Evolutionary conservation across 768 basidiomycete species (phyloP), one percentile per base, ranked within the genome.

Genomic region (Lactarius sanguifluus): DNA sequence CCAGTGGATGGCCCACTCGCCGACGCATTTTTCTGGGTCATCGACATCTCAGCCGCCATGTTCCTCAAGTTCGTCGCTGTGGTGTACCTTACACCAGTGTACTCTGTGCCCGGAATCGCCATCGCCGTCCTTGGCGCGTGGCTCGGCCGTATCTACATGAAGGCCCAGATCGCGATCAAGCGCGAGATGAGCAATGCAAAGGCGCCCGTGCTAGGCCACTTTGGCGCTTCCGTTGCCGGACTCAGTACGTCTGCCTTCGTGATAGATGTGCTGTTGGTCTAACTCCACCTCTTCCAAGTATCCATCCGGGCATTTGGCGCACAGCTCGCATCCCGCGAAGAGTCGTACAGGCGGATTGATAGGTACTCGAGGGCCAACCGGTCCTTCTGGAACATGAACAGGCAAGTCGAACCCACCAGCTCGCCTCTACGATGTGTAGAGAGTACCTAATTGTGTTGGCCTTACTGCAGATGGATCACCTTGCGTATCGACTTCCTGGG

Each of bases 291-390:
- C n/a, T n/a, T n/a, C n/a, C n/a, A n/a, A n/a, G n/a, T 15, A 78
- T 82, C 83, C 3, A 84, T 87, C 56, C 78, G 85, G 13, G 85
- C 85, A 1, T 87, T 84, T 68, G 81, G 82, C 18, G 83, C 84
- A 13, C 79, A 86, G 69, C 75, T 77, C 3, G 71, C 76, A 6
- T 83, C 78, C 72, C 79, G 73, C 64, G 58, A 38, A 63, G 79
- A 85, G 69, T 81, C 82, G 6, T 71, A 81, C 59, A 68, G 72
- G 32, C 77, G 82, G 4, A 81, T 86, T 20, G 80, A 87, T 70
- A 76, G 75, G 43, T 87, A 82, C 68, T 74, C 76, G 20, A 76
- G 77, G 45, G 71, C 79, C 0, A 78, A 76, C 2, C 71, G 80
- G 25, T 75, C 75, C 3, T 82, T 80, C 77, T 84, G 83, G 67